Base-by-base conservation (phyloP, 176 grass and related monocot species). In the Cenchrus americanus region DNA sequence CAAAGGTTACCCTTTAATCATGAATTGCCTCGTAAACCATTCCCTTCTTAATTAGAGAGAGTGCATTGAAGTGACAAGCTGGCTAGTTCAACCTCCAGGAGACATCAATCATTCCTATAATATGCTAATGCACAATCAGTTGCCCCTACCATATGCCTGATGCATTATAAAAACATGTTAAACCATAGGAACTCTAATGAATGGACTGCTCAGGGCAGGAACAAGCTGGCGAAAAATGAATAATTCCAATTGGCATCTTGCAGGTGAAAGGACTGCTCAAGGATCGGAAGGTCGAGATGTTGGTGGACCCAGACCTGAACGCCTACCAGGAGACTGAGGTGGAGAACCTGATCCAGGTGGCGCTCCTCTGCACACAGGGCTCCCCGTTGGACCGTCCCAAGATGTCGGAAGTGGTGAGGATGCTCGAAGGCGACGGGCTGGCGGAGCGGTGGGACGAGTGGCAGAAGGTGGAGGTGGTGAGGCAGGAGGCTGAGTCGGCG, bases 381-480 rank as follows among this genome's bases (percentile, higher is more conserved):
- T 94, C 92, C 27, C 92, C 88, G 1, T 71, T 88, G 88, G 88
- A 94, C 52, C 86, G 92, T 6, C 92, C 92, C 69, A 94, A 94
- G 81, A 94, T 94, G 92, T 91, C 92, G 5, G 88, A 91, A 40
- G 92, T 94, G 9, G 92, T 94, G 62, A 87, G 88, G 78, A 94
- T 94, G 92, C 92, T 94, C 7, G 92, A 94, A 88, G 92, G 92
- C 4, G 92, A 94, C 1, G 92, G 92, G 46, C 51, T 94, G 58
- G 92, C 88, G 0, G 92, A 91, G 85, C 83, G 86, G 27, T 91
- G 88, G 92, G 92, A 94, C 26, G 88, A 91, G 70, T 94, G 92
- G 92, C 88, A 94, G 86, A 91, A 91, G 85, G 88, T 91, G 43
- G 92, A 94, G 79, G 88, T 94, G 88, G 88, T 91, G 47, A 90